Percentiles rank a stretch among this genome's conserved stretches.
These are phyloP conservation scores for Mucor lusitanicus DNA, from an alignment of 371 early-diverging fungal genomes.

Conservation along the genomic window DNA sequence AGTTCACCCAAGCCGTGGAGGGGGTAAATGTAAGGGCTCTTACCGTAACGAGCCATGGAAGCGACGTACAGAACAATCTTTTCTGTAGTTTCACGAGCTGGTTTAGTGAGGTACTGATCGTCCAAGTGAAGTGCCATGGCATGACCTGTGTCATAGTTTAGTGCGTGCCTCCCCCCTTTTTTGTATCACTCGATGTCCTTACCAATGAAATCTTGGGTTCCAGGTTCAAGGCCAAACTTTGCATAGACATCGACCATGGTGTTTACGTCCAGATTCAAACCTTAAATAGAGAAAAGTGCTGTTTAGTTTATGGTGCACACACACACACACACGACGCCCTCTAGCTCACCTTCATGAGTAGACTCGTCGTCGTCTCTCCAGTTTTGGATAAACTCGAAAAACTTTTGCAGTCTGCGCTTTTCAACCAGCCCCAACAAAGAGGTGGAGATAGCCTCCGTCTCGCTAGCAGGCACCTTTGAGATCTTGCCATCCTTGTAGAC, in stretches of 20 bases:
- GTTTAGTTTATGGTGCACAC: background rate
- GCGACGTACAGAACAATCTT: conserved; percentile 93
- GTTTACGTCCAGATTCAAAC: conserved; percentile 73
- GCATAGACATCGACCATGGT: conserved; percentile 92
- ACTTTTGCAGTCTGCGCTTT: conserved; percentile 93
- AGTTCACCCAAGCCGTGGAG: conserved; percentile 99
- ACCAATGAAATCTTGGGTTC: conserved; percentile 96
- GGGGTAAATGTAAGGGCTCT: conserved; percentile 99
- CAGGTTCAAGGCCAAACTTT: conserved; percentile 90
- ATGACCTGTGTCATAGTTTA: conserved; percentile 70
- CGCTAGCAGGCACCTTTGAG: conserved; percentile 95
- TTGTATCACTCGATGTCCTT: conserved; percentile 7
- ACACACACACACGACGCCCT: too few relatives aligned
- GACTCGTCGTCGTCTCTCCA: conserved; percentile 79
- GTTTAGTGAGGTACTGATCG: conserved; percentile 85
- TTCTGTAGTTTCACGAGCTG: conserved; percentile 93
- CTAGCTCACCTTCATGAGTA: conserved; percentile 82
- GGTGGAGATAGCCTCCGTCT: conserved; percentile 86
- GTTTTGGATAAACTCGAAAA: conserved; percentile 95
- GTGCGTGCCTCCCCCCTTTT: background rate
- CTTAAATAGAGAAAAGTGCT: conserved; percentile 2
- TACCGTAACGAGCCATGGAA: conserved; percentile 96
- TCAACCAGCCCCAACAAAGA: conserved; percentile 95
- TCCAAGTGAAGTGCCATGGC: conserved; percentile 97
- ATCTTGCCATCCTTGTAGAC: conserved; percentile 89